These are phyloP conservation scores for Lonicera japonica DNA, from an alignment of 129 eudicot species.

Conservation along the genomic window DNA sequence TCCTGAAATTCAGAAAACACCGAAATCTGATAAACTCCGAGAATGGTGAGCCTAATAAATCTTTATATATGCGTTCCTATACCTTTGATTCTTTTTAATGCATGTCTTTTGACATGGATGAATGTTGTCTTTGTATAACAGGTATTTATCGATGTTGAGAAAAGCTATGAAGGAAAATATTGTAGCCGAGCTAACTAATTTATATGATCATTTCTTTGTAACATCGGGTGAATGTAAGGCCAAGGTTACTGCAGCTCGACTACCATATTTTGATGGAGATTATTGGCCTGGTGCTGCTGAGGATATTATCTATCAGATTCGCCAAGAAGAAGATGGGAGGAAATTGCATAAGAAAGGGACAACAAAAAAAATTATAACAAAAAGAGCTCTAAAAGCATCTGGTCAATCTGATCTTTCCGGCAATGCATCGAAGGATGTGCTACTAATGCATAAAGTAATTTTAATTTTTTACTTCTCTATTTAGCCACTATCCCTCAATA, in stretches of 20 bases:
- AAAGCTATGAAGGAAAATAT: constrained; percentile 78
- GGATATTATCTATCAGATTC: constrained; percentile 74
- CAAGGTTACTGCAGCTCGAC: constrained; percentile 85
- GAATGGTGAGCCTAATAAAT: constrained; percentile 62
- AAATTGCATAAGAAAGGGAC: constrained; percentile 66
- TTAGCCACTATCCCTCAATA: no score
- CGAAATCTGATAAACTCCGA: constrained; percentile 87
- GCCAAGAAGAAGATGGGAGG: constrained; percentile 81
- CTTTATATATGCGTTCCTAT: neutral
- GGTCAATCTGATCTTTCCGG: constrained; percentile 88
- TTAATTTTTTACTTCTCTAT: neutral
- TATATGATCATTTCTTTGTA: constrained; percentile 76
- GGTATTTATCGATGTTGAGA: constrained; percentile 89
- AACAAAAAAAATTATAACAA: constrained; percentile 53
- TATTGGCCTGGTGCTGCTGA: constrained; percentile 99
- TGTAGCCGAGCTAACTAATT: constrained; percentile 73
- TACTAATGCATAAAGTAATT: constrained; percentile 82
- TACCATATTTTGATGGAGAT: constrained; percentile 96
- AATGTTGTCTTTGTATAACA: constrained; percentile 17
- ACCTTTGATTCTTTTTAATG: constrained; percentile 3
- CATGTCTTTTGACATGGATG: constrained; percentile 13
- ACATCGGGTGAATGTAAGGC: constrained; percentile 87
- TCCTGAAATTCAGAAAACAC: constrained; percentile 96
- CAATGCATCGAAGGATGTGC: constrained; percentile 82
- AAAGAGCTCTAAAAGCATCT: constrained; percentile 73